phyloP scores from a whole-genome alignment of 2,329 filamentous ascomycete genomes.

The Aspergillus ruber region DNA sequence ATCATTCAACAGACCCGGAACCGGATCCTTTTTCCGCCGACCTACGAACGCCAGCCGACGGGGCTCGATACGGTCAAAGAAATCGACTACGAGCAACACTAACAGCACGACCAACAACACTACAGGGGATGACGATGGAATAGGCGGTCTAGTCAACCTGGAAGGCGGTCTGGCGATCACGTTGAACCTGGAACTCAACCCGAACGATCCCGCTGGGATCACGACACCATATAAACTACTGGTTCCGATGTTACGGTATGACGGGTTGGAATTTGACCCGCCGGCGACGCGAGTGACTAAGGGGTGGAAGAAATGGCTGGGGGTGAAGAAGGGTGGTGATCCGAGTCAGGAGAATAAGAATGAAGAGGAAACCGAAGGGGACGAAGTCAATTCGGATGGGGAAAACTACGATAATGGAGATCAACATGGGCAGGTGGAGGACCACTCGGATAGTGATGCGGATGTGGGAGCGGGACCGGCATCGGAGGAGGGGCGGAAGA shows the following conservation, averaged over 20 bases:
- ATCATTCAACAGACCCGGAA: too few relatives aligned
- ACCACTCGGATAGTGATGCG: slow-evolving; percentile 1
- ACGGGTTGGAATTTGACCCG: slow-evolving; percentile 36
- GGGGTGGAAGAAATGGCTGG: slow-evolving; percentile 35
- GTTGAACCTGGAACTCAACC: slow-evolving; percentile 82
- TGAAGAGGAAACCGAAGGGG: background rate
- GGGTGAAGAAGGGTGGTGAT: slow-evolving; percentile 15
- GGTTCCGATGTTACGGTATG: slow-evolving; percentile 64
- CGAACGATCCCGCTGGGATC: slow-evolving; percentile 77
- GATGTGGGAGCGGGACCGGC: slow-evolving; percentile 5
- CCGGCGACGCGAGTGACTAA: slow-evolving; percentile 29
- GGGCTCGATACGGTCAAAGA: slow-evolving; percentile 26
- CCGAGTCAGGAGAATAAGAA: slow-evolving; percentile 2
- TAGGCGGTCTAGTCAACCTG: slow-evolving; percentile 60
- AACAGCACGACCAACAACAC: slow-evolving; percentile 31
- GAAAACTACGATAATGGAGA: slow-evolving; percentile 14
- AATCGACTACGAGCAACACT: slow-evolving; percentile 52
- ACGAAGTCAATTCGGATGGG: slow-evolving; percentile 2
- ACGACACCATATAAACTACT: slow-evolving; percentile 82
- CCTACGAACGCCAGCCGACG: slow-evolving; percentile 58
- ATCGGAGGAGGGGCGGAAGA: slow-evolving; percentile 9
- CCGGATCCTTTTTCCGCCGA: slow-evolving; percentile 54
- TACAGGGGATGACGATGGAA: slow-evolving; percentile 39
- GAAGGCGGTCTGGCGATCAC: slow-evolving; percentile 80
- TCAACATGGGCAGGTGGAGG: slow-evolving; percentile 11